Percentiles rank a stretch among this genome's conserved stretches.
These are phyloP conservation scores for Phyllosticta citrichinensis DNA, from an alignment of 2,329 filamentous ascomycete genomes.

Conservation along the genomic window DNA sequence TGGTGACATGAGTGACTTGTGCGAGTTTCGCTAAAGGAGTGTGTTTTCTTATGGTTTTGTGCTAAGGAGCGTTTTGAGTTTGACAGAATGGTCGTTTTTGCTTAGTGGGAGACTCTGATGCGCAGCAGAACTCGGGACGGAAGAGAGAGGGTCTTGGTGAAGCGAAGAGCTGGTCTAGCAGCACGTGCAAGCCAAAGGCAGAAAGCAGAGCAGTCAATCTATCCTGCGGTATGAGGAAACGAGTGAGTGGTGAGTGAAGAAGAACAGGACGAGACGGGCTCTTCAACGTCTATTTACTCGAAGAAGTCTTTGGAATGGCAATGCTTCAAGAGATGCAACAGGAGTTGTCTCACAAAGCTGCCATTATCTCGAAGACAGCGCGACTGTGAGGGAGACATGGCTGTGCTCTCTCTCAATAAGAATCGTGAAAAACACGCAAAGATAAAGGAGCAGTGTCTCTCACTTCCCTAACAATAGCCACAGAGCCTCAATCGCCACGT, in stretches of 20 bases:
- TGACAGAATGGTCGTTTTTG: neutral
- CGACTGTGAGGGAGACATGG: neutral
- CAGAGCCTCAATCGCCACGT: too few relatives aligned
- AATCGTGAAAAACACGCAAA: neutral
- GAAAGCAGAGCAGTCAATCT: neutral
- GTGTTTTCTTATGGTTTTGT: neutral
- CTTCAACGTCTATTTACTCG: neutral
- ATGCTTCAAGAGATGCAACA: neutral
- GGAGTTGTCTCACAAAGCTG: neutral
- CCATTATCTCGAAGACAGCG: neutral
- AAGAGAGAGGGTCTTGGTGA: neutral
- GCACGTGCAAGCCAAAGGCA: neutral
- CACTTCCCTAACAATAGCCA: too few relatives aligned
- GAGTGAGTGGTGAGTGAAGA: neutral
- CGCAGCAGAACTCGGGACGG: neutral
- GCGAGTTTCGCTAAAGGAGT: neutral
- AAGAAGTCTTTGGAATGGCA: neutral
- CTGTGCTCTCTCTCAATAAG: neutral
- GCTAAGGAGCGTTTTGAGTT: neutral
- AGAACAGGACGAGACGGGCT: neutral
- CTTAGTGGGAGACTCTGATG: neutral
- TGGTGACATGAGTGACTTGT: neutral
- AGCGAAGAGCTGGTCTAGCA: neutral
- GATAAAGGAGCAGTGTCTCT: neutral
- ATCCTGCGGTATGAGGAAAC: neutral